A percentile compares a stretch with the other conserved stretches of the same genome.
Conservation (phyloP, 2,329 filamentous ascomycete species). For the Plenodomus lindquistii region DNA sequence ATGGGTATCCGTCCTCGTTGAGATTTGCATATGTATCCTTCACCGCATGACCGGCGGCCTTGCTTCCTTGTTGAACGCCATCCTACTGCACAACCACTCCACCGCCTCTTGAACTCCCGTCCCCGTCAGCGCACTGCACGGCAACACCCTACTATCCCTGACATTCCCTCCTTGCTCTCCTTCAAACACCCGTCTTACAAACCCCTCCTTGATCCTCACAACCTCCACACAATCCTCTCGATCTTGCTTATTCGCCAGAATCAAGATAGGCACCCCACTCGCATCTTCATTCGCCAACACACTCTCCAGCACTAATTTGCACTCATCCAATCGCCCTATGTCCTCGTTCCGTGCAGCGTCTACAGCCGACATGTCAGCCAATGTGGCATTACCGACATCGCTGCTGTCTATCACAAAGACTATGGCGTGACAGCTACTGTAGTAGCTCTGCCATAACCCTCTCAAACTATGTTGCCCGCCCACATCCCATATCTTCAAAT, state of each 20-base stretch:
- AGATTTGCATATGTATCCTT: not conserved
- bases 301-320: conserved; percentile 83
- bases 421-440: conserved; percentile 90
- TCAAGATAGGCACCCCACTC: conserved; percentile 86
- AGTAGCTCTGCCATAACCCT: conserved; percentile 95
- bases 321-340: conserved; percentile 76
- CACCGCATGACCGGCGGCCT: conserved; percentile 90
- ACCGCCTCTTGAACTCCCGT: conserved; percentile 88
- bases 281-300: conserved; percentile 86
- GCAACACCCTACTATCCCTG: conserved; percentile 86
- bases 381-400: conserved; percentile 82
- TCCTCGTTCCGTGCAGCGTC: conserved; percentile 35
- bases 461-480: conserved; percentile 89
- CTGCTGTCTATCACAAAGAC: conserved; percentile 97
- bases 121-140: conserved; percentile 84
- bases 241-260: conserved; percentile 97
- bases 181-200: conserved; percentile 95
- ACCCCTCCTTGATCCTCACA: conserved; percentile 92
- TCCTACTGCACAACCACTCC: conserved; percentile 91
- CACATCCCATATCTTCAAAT: conserved; percentile 98
- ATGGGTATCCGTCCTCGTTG: too few relatives aligned
- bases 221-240: conserved; percentile 97
- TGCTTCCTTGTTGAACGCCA: conserved; percentile 95
- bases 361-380: conserved; percentile 54
- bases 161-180: conserved; percentile 85